Percentiles rank a stretch among this genome's conserved stretches.
Evolutionary conservation across 2,329 filamentous ascomycete species (phyloP).

Genomic region (Fonsecaea monophora): DNA sequence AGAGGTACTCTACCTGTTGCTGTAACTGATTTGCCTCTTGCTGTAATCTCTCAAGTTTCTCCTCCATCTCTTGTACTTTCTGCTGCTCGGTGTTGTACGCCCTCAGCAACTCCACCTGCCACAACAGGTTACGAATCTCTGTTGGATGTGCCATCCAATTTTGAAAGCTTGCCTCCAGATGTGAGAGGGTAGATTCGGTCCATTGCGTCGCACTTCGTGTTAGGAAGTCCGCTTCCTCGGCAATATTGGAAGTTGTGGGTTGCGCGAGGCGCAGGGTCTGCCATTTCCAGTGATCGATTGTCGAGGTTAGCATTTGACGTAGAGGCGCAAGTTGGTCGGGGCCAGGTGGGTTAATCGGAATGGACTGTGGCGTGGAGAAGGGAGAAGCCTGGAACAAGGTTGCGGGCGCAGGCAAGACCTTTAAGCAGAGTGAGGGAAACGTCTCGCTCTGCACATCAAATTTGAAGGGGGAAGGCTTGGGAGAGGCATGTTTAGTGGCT

Average conservation of each 20-base stretch:
- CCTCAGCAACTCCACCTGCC: constrained; percentile 56
- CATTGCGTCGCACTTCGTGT: constrained; percentile 52
- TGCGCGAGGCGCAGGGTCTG: constrained; percentile 45
- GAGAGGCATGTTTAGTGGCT: constrained; percentile 61
- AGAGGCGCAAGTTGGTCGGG: constrained; percentile 77
- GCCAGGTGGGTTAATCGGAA: constrained; percentile 78
- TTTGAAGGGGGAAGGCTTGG: constrained; percentile 64
- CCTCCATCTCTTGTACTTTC: constrained; percentile 52
- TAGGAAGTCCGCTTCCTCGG: constrained; percentile 48
- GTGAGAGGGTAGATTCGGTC: constrained; percentile 73
- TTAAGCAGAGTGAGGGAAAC: constrained; percentile 83
- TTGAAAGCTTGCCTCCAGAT: constrained; percentile 76
- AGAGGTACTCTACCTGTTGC: constrained; percentile 54
- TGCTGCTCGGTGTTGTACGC: constrained; percentile 56
- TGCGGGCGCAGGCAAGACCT: constrained; percentile 78
- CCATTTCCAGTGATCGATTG: constrained; percentile 71
- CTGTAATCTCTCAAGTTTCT: constrained; percentile 52
- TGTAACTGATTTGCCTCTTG: constrained; percentile 58
- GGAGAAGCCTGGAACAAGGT: constrained; percentile 78
- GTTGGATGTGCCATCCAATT: constrained; percentile 73
- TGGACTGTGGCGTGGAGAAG: constrained; percentile 77
- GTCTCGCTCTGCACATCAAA: constrained; percentile 86
- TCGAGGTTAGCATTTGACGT: constrained; percentile 68
- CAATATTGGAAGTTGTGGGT: constrained; percentile 34
- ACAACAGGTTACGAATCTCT: constrained; percentile 55